A percentile compares a stretch with the other conserved stretches of the same genome.
phyloP scores from a whole-genome alignment of 164 flowering plant genomes.

The Umbilicus rupestris region DNA sequence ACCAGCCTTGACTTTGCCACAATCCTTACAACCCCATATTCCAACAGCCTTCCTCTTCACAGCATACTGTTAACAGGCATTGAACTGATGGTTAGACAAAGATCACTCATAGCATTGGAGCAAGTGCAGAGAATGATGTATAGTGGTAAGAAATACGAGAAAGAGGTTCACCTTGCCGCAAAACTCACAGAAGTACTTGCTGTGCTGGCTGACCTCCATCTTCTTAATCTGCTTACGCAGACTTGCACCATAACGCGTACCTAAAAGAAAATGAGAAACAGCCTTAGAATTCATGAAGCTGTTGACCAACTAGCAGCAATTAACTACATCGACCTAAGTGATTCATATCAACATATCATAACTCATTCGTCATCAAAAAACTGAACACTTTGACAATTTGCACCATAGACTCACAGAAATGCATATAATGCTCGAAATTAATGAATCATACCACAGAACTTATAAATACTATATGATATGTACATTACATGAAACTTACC shows the following conservation, averaged over 20 bases:
- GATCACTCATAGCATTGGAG: not conserved
- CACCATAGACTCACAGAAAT: no score
- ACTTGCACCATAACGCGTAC: constrained; percentile 81
- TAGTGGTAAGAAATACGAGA: not conserved
- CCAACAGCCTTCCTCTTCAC: constrained; percentile 77
- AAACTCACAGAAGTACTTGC: constrained; percentile 73
- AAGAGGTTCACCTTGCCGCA: constrained; percentile 53
- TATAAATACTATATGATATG: no score
- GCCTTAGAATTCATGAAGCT: no score
- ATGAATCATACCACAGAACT: no score
- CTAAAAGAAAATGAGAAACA: constrained; percentile 14
- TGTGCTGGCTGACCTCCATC: constrained; percentile 86
- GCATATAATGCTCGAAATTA: no score
- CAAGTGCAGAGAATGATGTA: not conserved
- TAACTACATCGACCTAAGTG: no score
- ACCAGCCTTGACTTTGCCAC: constrained; percentile 79
- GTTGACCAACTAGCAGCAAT: no score
- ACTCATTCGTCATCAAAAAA: no score
- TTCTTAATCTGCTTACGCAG: constrained; percentile 76
- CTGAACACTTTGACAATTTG: no score
- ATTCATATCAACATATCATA: not conserved
- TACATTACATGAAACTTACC: constrained; percentile 20
- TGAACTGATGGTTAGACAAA: not conserved
- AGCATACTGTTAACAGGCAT: constrained; percentile 32
- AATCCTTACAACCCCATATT: constrained; percentile 81